phyloP scores from a whole-genome alignment of 164 flowering plant genomes.

The Vitis rupestris region DNA sequence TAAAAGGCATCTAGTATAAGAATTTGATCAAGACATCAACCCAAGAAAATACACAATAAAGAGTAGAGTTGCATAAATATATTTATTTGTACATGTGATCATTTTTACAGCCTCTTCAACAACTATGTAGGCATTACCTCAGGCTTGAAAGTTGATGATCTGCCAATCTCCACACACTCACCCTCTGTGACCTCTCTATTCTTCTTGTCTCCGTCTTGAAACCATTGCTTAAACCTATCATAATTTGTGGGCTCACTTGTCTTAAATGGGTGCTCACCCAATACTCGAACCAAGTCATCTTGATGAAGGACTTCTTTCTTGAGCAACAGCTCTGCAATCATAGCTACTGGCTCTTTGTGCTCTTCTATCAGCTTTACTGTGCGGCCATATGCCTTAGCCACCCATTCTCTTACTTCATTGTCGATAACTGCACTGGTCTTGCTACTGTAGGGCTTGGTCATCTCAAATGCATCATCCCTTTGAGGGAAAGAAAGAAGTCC shows the following conservation, averaged over 20 bases:
- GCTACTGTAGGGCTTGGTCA: slow-evolving; percentile 90
- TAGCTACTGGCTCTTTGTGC: slow-evolving; percentile 76
- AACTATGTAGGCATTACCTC: too few species aligned
- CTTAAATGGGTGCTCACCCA: slow-evolving; percentile 86
- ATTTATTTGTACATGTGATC: too few species aligned
- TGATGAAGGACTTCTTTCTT: slow-evolving; percentile 94
- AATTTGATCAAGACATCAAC: too few species aligned
- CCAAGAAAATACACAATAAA: too few species aligned
- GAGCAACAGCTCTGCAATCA: slow-evolving; percentile 79
- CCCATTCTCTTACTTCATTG: slow-evolving; percentile 88
- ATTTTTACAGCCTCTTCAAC: too few species aligned
- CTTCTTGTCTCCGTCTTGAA: slow-evolving; percentile 55
- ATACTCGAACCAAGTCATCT: slow-evolving; percentile 64
- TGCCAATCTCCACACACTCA: too few species aligned
- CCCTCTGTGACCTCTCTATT: not conserved
- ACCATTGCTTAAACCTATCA: slow-evolving; percentile 72
- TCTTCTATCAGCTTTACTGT: slow-evolving; percentile 68
- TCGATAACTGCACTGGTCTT: slow-evolving; percentile 86
- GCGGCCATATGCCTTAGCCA: slow-evolving; percentile 62
- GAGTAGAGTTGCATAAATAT: too few species aligned
- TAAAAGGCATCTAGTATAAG: too few species aligned
- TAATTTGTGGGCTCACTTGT: slow-evolving; percentile 66
- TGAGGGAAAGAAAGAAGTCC: slow-evolving; percentile 94
- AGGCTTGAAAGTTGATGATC: too few species aligned
- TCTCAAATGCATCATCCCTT: slow-evolving; percentile 69